Evolutionary conservation across 2,329 filamentous ascomycete genomes (phyloP).

Genomic region (Colletotrichum plurivorum): DNA sequence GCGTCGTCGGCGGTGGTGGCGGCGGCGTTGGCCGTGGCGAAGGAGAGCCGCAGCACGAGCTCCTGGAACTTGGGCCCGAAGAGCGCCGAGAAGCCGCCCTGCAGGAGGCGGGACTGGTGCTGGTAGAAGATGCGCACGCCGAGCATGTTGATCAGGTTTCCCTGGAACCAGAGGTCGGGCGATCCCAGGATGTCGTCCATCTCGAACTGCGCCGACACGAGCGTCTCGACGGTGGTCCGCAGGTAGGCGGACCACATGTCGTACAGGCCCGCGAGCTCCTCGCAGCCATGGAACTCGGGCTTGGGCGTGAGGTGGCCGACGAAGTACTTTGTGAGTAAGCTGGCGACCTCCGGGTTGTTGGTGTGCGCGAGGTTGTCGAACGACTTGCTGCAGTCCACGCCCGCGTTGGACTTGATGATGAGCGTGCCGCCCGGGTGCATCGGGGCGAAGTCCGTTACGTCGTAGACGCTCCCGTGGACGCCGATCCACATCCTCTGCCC

Average conservation of each 20-base stretch:
- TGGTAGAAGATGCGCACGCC: constrained; percentile 66
- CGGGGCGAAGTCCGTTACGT: constrained; percentile 65
- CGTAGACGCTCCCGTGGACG: constrained; percentile 67
- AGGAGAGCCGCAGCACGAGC: constrained; percentile 66
- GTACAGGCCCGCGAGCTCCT: constrained; percentile 61
- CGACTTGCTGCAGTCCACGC: constrained; percentile 65
- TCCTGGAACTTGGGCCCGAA: constrained; percentile 68
- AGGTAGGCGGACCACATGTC: constrained; percentile 66
- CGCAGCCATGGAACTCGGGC: constrained; percentile 59
- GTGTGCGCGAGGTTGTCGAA: constrained; percentile 69
- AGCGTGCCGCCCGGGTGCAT: constrained; percentile 68
- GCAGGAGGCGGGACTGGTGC: constrained; percentile 65
- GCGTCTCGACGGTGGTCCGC: constrained; percentile 62
- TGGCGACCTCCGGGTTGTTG: constrained; percentile 67
- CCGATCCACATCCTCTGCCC: constrained; percentile 64
- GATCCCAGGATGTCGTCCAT: constrained; percentile 65
- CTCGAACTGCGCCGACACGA: constrained; percentile 67
- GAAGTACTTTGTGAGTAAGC: constrained; percentile 68
- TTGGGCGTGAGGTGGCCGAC: constrained; percentile 65
- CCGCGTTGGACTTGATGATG: constrained; percentile 67
- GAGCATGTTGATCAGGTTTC: constrained; percentile 61
- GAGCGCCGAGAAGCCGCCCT: constrained; percentile 59
- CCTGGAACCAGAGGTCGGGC: constrained; percentile 61
- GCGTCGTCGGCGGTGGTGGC: constrained; percentile 49
- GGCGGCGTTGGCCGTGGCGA: constrained; percentile 59